Conservation (phyloP, 768 basidiomycete species). For the Tephrocybe sp. region DNA sequence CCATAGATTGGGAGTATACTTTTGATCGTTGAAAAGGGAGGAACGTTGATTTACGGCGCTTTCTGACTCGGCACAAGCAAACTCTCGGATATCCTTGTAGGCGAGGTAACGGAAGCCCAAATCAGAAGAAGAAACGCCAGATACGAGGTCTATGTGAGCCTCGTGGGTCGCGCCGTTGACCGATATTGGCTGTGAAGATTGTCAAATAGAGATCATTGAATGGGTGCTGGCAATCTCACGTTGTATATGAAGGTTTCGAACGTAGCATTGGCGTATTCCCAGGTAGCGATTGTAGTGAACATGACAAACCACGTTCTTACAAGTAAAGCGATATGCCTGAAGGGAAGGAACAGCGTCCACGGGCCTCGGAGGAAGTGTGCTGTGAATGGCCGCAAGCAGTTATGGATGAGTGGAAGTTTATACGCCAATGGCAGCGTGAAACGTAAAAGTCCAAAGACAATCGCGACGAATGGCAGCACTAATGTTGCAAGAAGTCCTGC, state of each 20-base stretch:
- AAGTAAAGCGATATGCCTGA: constrained; percentile 43
- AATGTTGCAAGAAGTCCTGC: constrained; percentile 39
- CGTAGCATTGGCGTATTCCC: constrained; percentile 62
- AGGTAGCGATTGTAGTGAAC: constrained; percentile 48
- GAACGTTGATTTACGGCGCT: constrained; percentile 43
- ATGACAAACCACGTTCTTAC: constrained; percentile 49
- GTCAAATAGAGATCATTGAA: neutral
- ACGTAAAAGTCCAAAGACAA: constrained; percentile 49
- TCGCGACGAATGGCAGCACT: constrained; percentile 33
- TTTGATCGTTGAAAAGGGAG: constrained; percentile 66
- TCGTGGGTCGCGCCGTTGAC: constrained; percentile 47
- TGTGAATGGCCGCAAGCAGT: constrained; percentile 55
- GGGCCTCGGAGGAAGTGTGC: constrained; percentile 60
- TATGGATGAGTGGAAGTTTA: constrained; percentile 49
- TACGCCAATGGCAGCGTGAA: constrained; percentile 49
- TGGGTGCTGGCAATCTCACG: constrained; percentile 32
- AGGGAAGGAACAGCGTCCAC: constrained; percentile 51
- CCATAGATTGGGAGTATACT: constrained; percentile 65
- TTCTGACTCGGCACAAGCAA: constrained; percentile 44
- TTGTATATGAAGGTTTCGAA: constrained; percentile 61
- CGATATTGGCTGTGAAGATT: constrained; percentile 39
- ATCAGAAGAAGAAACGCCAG: constrained; percentile 58
- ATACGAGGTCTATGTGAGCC: constrained; percentile 54
- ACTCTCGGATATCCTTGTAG: constrained; percentile 55
- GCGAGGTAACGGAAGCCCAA: constrained; percentile 60